A percentile compares a stretch with the other conserved stretches of the same genome.
Conservation (phyloP, 495 filamentous ascomycete genomes). For the Neurospora sublineolata region DNA sequence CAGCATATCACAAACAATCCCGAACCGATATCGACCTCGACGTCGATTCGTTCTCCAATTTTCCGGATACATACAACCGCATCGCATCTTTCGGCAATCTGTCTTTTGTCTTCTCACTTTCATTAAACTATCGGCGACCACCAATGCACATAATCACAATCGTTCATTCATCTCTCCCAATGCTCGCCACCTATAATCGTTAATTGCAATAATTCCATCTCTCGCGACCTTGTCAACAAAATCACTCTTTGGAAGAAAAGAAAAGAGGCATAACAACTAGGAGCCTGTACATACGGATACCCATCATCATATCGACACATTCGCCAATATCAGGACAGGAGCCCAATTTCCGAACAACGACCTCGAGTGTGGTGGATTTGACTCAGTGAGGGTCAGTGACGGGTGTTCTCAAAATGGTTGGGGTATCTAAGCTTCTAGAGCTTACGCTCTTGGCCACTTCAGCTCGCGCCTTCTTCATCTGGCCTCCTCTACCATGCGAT, state of each 20-base stretch:
- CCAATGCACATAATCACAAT: background rate
- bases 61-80: background rate
- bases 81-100: background rate
- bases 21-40: background rate
- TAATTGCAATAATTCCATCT: background rate
- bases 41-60: background rate
- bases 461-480: slow-evolving; percentile 28
- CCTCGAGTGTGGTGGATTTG: background rate
- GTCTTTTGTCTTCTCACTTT: background rate
- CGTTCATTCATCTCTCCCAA: background rate
- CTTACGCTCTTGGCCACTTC: slow-evolving; percentile 31
- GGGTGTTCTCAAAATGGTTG: slow-evolving; percentile 26
- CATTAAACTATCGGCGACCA: background rate
- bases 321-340: background rate
- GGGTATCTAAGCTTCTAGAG: slow-evolving; percentile 22
- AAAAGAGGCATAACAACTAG: background rate
- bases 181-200: background rate
- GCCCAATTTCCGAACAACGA: background rate
- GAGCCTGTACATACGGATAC: background rate
- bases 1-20: background rate
- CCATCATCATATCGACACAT: background rate
- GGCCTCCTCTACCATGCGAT: slow-evolving; percentile 13
- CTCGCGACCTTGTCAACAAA: background rate
- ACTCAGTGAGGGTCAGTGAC: background rate
- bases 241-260: background rate